A percentile compares a stretch with the other conserved stretches of the same genome.
Evolutionary conservation across 305 asterid genomes (phyloP).

Genomic region (Solanum chacoense): DNA sequence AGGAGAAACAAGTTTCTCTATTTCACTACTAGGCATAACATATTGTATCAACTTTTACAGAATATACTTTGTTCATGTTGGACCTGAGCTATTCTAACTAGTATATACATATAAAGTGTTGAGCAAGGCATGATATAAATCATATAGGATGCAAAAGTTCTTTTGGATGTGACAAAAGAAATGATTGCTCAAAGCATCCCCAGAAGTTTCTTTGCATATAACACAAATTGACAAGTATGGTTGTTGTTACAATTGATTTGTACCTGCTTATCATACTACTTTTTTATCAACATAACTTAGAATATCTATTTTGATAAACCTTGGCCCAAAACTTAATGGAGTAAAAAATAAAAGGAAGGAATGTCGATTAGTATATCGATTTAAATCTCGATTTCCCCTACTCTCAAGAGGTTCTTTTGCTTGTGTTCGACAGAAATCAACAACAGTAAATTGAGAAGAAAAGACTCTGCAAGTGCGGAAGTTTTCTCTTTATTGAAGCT

Average conservation of each 20-base stretch:
- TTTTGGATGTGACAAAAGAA: constrained; percentile 69
- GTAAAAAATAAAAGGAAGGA: neutral
- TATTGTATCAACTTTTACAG: neutral
- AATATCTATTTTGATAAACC: neutral
- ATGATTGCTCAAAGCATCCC: constrained; percentile 38
- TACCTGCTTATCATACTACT: neutral
- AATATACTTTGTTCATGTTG: neutral
- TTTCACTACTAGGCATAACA: neutral
- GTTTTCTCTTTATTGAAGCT: too few species aligned
- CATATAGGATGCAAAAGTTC: constrained; percentile 94
- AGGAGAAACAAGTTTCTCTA: neutral
- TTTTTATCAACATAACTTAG: neutral
- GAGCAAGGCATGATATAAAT: constrained; percentile 82
- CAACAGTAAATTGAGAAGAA: too few species aligned
- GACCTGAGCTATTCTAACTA: neutral
- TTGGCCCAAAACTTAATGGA: neutral
- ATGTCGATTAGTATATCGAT: neutral
- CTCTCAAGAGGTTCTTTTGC: neutral
- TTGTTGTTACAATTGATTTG: neutral
- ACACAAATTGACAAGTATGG: constrained; percentile 87
- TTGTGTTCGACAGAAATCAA: neutral
- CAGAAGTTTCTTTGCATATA: constrained; percentile 37
- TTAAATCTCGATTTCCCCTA: neutral
- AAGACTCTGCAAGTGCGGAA: too few species aligned
- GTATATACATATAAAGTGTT: constrained; percentile 68